Percentiles rank a stretch among this genome's conserved stretches.
These are phyloP conservation scores for Lactifluus volemus DNA, from an alignment of 768 basidiomycete genomes.

Conservation along the genomic window DNA sequence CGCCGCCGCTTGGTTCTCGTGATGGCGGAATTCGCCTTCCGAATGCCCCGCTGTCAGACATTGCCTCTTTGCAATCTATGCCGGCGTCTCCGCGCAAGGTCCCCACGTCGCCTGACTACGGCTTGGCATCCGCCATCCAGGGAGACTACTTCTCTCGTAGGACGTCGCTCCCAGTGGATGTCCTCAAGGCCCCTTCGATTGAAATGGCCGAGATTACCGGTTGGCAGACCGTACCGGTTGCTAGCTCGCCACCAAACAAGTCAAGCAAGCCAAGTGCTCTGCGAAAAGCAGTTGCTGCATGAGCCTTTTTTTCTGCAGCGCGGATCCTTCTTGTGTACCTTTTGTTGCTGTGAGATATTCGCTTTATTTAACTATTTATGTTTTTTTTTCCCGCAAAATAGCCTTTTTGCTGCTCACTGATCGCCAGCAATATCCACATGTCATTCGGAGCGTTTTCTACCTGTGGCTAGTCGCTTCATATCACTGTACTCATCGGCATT, in stretches of 20 bases:
- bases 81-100: conserved; percentile 25
- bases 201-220: conserved; percentile 29
- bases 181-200: conserved; percentile 1
- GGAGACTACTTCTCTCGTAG: conserved; percentile 24
- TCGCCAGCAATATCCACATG: conserved; percentile 17
- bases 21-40: conserved; percentile 67
- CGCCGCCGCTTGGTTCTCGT: conserved; percentile 26
- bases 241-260: conserved; percentile 22
- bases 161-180: conserved; percentile 21
- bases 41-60: conserved; percentile 61
- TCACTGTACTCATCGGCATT: conserved; percentile 21
- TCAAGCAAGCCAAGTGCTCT: conserved; percentile 21
- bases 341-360: conserved; percentile 14
- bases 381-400: conserved; percentile 13
- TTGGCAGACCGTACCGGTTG: conserved; percentile 28
- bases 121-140: conserved; percentile 2
- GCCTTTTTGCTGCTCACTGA: conserved; percentile 14
- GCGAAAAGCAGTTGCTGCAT: conserved; percentile 24
- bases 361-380: conserved; percentile 22
- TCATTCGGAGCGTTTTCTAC: conserved; percentile 18
- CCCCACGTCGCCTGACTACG: conserved; percentile 23
- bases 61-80: conserved; percentile 39
- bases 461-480: conserved; percentile 16
- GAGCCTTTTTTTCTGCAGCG: background rate
- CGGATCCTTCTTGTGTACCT: conserved; percentile 6